Base-by-base conservation (phyloP, 768 basidiomycete species). In the Coprinopsis cinerea region DNA sequence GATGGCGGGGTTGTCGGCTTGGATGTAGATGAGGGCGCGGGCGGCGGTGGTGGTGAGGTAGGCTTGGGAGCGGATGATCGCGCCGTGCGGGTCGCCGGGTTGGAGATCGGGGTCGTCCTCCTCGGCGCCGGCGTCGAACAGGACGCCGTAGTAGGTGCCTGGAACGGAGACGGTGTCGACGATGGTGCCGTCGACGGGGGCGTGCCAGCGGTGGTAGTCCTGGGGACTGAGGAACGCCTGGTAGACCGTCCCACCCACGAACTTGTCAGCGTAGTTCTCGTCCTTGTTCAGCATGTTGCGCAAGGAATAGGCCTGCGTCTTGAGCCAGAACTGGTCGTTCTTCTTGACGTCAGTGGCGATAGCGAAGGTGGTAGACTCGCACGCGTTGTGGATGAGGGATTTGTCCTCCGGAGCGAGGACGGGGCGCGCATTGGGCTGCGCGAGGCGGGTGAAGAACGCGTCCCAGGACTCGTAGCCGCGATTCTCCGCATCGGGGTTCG, bases 141-240 rank as follows among this genome's bases (percentile, higher is more conserved):
- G 55, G 20, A 66, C 63, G 1, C 65, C 70, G 51, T 75, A 82
- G 60, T 79, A 78, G 1, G 73, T 73, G 1, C 79, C 77, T 9
- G 77, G 76, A 14, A 80, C 61, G 35, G 71, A 56, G n/a, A 68
- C 68, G 11, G 64, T 61, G 59, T 74, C 65, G 11, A 55, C 59
- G 34, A 80, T 64, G 1, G 37, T 62, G 2, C 78, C 78, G 32
- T 69, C 66, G 9, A 85, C 71, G 47, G 83, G 83, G 44, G 69
- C 64, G 61, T 79, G 77, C 82, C 81, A 83, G 54, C 81, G 76
- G 56, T 84, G 83, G 55, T 82, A 85, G 26, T 72, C 70, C 24
- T 71, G 56, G 2, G 78, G 69, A 45, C 68, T 69, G 52, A 85
- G 71, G 62, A 82, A 82, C 0, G 74, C 80, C 57, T 84, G 82